These are phyloP conservation scores for Cupressus sempervirens DNA, from an alignment of 75 land plant species.

Conservation along the genomic window DNA sequence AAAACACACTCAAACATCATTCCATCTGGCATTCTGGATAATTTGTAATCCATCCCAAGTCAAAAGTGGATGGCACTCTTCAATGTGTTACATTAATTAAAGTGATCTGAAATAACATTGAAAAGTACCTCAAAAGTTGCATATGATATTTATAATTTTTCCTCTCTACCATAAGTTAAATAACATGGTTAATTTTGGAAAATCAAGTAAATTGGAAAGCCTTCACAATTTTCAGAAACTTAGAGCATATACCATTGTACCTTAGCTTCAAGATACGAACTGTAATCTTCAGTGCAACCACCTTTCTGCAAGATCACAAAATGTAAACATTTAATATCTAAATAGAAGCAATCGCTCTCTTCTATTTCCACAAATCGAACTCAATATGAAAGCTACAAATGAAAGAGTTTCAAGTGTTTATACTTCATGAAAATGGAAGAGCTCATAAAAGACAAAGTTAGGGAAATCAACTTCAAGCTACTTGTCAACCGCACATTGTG, in stretches of 20 bases:
- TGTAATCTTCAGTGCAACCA: constrained; percentile 65
- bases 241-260: constrained; percentile 55
- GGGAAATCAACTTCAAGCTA: not conserved
- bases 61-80: not conserved
- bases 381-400: not conserved
- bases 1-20: not conserved
- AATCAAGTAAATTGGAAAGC: not conserved
- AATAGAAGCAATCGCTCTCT: not conserved
- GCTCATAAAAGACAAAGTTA: not conserved
- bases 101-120: not conserved
- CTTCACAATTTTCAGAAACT: not conserved
- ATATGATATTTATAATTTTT: not conserved
- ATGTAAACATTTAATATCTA: not conserved
- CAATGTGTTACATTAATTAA: not conserved
- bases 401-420: not conserved
- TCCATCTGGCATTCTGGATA: not conserved
- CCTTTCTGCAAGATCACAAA: constrained; percentile 48
- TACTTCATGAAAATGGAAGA: not conserved
- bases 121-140: not conserved
- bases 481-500: not conserved
- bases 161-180: not conserved
- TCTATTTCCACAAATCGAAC: not conserved
- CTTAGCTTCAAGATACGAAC: constrained; percentile 79
- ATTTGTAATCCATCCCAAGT: not conserved
- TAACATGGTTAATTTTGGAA: not conserved